Evolutionary conservation across 805 yeast species (phyloP).

Genomic region (Starmerella stigmatis): DNA sequence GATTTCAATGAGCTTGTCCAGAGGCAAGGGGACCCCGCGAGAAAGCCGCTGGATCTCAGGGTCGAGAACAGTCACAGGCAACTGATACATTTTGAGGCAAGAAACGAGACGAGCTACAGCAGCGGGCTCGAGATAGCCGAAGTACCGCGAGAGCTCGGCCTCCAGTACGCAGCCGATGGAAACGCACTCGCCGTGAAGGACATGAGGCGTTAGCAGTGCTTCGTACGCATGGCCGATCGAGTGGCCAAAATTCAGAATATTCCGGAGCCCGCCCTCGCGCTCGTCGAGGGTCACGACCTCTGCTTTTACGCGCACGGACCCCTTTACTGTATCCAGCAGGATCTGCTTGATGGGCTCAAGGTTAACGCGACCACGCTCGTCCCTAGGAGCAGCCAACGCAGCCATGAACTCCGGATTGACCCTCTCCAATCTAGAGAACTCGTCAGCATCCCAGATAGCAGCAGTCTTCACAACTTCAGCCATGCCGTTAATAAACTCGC

Average conservation of each 20-base stretch:
- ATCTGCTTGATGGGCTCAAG: constrained; percentile 61
- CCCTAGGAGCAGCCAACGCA: constrained; percentile 44
- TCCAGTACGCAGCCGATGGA: constrained; percentile 90
- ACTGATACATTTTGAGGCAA: constrained; percentile 71
- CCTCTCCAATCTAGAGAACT: constrained; percentile 72
- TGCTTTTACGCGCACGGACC: constrained; percentile 83
- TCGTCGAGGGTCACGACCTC: constrained; percentile 89
- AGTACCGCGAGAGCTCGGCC: constrained; percentile 87
- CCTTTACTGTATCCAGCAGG: constrained; percentile 66
- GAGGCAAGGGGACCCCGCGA: constrained; percentile 59
- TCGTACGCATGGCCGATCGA: constrained; percentile 97
- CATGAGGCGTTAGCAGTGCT: constrained; percentile 93
- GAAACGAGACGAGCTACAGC: constrained; percentile 85
- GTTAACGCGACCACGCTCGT: constrained; percentile 44
- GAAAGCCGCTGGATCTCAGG: constrained; percentile 60
- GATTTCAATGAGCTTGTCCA: constrained; percentile 60
- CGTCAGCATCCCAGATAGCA: constrained; percentile 90
- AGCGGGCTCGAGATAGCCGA: constrained; percentile 80
- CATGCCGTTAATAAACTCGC: constrained; percentile 96
- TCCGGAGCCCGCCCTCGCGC: constrained; percentile 88
- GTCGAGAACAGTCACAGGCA: constrained; percentile 73
- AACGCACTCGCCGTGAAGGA: constrained; percentile 98
- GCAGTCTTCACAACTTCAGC: constrained; percentile 97
- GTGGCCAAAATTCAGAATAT: constrained; percentile 89
- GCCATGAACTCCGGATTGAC: constrained; percentile 60